Base-by-base conservation (phyloP, 768 basidiomycete genomes). In the Megacollybia marginata region DNA sequence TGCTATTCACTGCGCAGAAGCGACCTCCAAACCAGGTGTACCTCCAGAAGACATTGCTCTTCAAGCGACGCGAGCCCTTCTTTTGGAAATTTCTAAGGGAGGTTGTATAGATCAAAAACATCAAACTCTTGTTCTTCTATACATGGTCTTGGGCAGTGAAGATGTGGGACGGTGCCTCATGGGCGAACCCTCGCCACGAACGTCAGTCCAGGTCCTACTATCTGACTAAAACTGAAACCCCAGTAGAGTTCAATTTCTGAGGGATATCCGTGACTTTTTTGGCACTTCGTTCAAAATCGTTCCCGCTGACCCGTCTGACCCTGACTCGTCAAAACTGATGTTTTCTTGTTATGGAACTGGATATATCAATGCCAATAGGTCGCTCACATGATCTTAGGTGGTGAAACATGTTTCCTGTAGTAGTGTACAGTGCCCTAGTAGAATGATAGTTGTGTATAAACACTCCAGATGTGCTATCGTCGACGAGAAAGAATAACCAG, bases 101-200 rank as follows among this genome's bases (percentile, higher is more conserved):
- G 94, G 96, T 4, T 97, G 95, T 60, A 79, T 97, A 2, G 96
- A 98, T 63, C 76, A 84, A 42, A 82, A 85, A 55, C 92, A 94
- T 61, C 96, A 99, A 66, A 77, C 73, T 44, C 70, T 98, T 9
- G 85, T 94, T 4, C 70, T 95, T 36, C 66, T 95, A 33, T 76
- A 92, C 74, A 94, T 99, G 91, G 85, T 88, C 3, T 72, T 98
- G n/a, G 96, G 96, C 9, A 94, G 91, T 53, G 96, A 98, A 62
- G 96, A 99, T 62, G 92, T 98, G 0, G 91, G 92, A 1, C 80
- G 88, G 52, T 92, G 89, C 69, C 73, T 80, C 50, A 87, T 98
- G 81, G 82, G 86, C 4, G 83, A 87, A 57, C 82, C 92, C 15
- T 92, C 89, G 10, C 67, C 79, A 13, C 77, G 88, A 64, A 90